Evolutionary conservation across 805 yeast genomes (phyloP).

Genomic region (Wickerhamomyces xylosicus): DNA sequence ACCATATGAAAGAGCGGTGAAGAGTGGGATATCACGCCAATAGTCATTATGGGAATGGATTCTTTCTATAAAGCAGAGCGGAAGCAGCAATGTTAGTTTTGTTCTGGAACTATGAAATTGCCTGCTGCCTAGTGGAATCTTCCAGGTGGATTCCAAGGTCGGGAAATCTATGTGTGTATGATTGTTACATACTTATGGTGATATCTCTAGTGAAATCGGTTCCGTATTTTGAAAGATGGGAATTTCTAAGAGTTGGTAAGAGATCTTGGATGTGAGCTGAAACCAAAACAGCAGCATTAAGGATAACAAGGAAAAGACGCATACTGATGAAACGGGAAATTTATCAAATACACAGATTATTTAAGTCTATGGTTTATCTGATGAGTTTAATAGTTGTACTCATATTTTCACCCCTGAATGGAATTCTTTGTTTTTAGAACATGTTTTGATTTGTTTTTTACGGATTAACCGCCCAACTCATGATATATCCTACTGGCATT

Average conservation of each 20-base stretch:
- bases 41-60: conserved; percentile 67
- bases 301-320: not conserved
- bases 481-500: too few species aligned
- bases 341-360: too few species aligned
- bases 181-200: conserved; percentile 33
- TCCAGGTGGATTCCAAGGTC: conserved; percentile 40
- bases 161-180: conserved; percentile 42
- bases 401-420: too few species aligned
- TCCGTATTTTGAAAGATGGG: conserved; percentile 10
- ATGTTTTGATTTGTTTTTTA: too few species aligned
- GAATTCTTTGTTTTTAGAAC: too few species aligned
- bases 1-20: conserved; percentile 44
- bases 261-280: conserved; percentile 10
- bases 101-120: conserved; percentile 13
- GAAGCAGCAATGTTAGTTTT: conserved; percentile 30
- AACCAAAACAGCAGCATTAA: conserved; percentile 3
- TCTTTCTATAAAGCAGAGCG: conserved; percentile 48
- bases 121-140: too few species aligned
- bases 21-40: conserved; percentile 47
- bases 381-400: too few species aligned
- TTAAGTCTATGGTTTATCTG: too few species aligned
- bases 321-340: too few species aligned
- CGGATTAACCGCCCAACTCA: too few species aligned
- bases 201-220: conserved; percentile 16
- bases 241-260: conserved; percentile 9